These are phyloP conservation scores for Plantago major DNA, from an alignment of 257 asterid genomes.

Conservation along the genomic window DNA sequence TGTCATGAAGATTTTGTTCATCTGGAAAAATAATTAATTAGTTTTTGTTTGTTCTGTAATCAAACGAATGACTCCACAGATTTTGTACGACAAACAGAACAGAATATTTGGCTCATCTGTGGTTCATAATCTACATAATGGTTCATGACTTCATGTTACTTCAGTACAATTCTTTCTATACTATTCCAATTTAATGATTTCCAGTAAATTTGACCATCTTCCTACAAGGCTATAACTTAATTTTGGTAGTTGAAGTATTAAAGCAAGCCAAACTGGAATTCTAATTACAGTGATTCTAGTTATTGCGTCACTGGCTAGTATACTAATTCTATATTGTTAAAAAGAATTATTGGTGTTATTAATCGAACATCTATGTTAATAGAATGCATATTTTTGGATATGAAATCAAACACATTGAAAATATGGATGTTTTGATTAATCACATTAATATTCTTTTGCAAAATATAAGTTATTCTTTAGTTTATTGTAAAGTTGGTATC, in stretches of 20 bases:
- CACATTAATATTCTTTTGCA: too few species aligned
- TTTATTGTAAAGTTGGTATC: too few species aligned
- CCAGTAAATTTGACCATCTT: not conserved
- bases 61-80: slow-evolving; percentile 7
- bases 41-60: slow-evolving; percentile 12
- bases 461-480: too few species aligned
- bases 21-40: slow-evolving; percentile 5
- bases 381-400: too few species aligned
- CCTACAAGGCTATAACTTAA: not conserved
- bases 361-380: too few species aligned
- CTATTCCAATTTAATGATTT: not conserved
- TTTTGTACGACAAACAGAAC: slow-evolving; percentile 4
- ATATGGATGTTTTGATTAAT: too few species aligned
- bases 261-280: not conserved
- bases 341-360: too few species aligned
- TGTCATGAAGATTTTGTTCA: slow-evolving; percentile 3
- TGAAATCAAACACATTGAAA: too few species aligned
- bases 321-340: too few species aligned
- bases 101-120: slow-evolving; percentile 13
- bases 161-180: not conserved
- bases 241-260: not conserved
- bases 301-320: too few species aligned
- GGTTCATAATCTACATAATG: not conserved
- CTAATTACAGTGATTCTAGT: too few species aligned
- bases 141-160: slow-evolving; percentile 5